phyloP scores from a whole-genome alignment of 768 basidiomycete genomes.

The Tricholoma sp. region DNA sequence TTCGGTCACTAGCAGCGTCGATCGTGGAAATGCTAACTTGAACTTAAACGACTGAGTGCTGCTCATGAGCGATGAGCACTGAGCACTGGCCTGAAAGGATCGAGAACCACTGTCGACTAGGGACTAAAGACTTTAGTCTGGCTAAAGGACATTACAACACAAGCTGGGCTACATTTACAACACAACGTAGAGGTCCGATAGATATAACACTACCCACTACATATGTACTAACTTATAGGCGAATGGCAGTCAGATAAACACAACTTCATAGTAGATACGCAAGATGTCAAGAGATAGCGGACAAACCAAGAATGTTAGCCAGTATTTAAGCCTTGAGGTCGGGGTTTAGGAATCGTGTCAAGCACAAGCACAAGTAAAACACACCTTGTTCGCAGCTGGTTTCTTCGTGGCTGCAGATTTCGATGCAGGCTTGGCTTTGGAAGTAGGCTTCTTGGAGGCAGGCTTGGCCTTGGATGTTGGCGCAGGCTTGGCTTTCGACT shows the following conservation, averaged over 20 bases:
- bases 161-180: not conserved
- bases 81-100: too few relatives aligned
- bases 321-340: conserved; percentile 1
- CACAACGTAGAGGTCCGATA: not conserved
- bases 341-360: not conserved
- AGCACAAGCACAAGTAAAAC: not conserved
- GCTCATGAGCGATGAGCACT: too few relatives aligned
- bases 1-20: not conserved
- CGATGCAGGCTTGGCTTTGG: conserved; percentile 20
- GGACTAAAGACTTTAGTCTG: not conserved
- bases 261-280: not conserved
- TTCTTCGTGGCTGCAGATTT: conserved; percentile 20
- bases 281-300: not conserved
- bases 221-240: not conserved
- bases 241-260: not conserved
- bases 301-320: not conserved
- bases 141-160: not conserved
- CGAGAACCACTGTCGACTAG: too few relatives aligned
- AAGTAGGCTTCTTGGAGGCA: conserved; percentile 21
- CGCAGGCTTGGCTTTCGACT: conserved; percentile 23
- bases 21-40: too few relatives aligned
- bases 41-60: too few relatives aligned
- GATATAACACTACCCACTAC: not conserved
- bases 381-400: conserved; percentile 17
- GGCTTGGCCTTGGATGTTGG: conserved; percentile 27